Evolutionary conservation across 2,329 filamentous ascomycete species (phyloP).

Genomic region (Rhinocladiella similis): DNA sequence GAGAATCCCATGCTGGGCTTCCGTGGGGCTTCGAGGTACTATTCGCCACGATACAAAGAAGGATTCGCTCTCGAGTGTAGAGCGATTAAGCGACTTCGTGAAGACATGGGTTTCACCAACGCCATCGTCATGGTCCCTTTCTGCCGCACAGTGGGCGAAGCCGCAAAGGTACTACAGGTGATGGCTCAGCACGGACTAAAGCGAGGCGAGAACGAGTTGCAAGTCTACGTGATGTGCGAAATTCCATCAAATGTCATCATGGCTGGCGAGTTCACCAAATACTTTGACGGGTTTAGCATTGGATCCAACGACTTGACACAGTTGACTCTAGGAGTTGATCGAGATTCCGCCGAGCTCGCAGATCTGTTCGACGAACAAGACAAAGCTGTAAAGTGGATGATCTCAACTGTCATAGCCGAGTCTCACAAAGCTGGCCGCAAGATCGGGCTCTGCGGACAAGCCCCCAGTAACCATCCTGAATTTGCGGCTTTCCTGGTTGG

Average conservation of each 20-base stretch:
- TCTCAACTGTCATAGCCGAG: constrained; percentile 35
- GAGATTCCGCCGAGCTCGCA: constrained; percentile 39
- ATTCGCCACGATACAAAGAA: constrained; percentile 41
- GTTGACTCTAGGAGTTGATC: constrained; percentile 42
- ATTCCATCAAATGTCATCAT: constrained; percentile 45
- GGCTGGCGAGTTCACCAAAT: constrained; percentile 36
- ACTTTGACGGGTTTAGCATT: constrained; percentile 46
- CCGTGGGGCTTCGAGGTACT: constrained; percentile 44
- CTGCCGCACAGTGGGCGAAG: constrained; percentile 1
- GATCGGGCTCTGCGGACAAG: constrained; percentile 43
- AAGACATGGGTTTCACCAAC: constrained; percentile 40
- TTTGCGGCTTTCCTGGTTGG: constrained; percentile 40
- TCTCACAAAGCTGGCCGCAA: constrained; percentile 36
- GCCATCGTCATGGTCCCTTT: constrained; percentile 5
- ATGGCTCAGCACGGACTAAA: constrained; percentile 37
- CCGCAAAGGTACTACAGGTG: constrained; percentile 1
- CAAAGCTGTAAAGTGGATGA: constrained; percentile 44
- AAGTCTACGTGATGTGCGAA: constrained; percentile 46
- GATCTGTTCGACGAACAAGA: constrained; percentile 44
- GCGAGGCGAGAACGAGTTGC: constrained; percentile 38
- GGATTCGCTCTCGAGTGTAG: constrained; percentile 43
- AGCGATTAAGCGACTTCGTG: constrained; percentile 40
- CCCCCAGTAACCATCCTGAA: constrained; percentile 42
- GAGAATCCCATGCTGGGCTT: constrained; percentile 47
- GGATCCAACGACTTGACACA: constrained; percentile 45